phyloP scores from a whole-genome alignment of 768 basidiomycete genomes.

The Gymnopilus dilepis region DNA sequence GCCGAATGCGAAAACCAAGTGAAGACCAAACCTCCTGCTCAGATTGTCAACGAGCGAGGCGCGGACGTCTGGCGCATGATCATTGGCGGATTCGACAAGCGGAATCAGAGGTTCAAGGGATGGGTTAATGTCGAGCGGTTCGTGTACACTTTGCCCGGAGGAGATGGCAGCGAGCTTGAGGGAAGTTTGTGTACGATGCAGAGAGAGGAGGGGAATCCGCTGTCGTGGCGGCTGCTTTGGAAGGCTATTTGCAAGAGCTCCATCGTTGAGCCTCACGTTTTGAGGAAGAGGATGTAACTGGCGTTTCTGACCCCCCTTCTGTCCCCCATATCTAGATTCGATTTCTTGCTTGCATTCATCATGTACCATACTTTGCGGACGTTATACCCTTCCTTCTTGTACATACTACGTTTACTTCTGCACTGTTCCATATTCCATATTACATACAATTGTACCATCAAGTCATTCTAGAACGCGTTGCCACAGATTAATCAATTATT shows the following conservation, averaged over 20 bases:
- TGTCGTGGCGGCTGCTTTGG: conserved; percentile 82
- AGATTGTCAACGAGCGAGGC: conserved; percentile 18
- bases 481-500: no score
- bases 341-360: not conserved
- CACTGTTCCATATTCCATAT: not conserved
- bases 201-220: conserved; percentile 77
- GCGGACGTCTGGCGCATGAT: conserved; percentile 45
- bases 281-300: conserved; percentile 32
- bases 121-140: conserved; percentile 77
- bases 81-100: conserved; percentile 71
- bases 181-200: conserved; percentile 76
- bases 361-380: not conserved
- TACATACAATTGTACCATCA: not conserved
- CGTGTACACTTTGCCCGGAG: conserved; percentile 29
- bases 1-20: conserved; percentile 56
- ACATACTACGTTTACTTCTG: not conserved
- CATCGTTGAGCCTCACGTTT: conserved; percentile 63
- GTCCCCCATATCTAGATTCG: not conserved
- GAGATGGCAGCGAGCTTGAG: conserved; percentile 35
- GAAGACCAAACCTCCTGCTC: conserved; percentile 16
- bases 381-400: not conserved
- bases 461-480: no score
- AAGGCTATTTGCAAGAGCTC: conserved; percentile 60
- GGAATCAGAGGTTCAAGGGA: conserved; percentile 72
- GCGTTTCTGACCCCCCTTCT: not conserved